Percentiles rank a stretch among this genome's conserved stretches.
Conservation (phyloP, 148 eudicot genomes). For the Selenicereus undatus region DNA sequence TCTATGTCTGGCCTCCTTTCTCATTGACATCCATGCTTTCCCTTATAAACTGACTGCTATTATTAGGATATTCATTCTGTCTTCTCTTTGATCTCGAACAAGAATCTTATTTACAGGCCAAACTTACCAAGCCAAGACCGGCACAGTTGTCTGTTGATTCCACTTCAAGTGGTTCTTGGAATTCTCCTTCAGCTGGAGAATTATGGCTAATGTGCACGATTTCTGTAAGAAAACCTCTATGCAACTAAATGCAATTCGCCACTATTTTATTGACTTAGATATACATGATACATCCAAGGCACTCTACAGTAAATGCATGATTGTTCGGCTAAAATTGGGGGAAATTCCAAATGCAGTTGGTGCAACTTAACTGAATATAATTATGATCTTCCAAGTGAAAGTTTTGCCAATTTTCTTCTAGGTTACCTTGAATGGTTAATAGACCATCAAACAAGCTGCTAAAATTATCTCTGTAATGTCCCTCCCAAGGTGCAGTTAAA, state of each 20-base stretch:
- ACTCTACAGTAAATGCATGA: neutral
- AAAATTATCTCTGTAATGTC: no score
- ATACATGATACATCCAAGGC: neutral
- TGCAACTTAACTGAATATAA: neutral
- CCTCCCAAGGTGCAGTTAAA: neutral
- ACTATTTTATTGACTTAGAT: neutral
- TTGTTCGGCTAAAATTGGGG: neutral
- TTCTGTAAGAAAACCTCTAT: neutral
- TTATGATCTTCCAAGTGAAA: neutral
- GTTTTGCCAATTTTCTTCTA: neutral
- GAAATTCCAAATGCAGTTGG: neutral
- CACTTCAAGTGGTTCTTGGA: neutral
- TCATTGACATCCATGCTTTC: neutral
- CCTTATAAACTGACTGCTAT: neutral
- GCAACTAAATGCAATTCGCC: neutral
- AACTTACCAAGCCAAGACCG: neutral
- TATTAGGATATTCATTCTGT: neutral
- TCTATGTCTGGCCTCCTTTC: neutral
- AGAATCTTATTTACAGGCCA: neutral
- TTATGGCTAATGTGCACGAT: neutral
- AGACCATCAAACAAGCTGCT: neutral
- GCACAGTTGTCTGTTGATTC: neutral
- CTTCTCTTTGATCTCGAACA: neutral
- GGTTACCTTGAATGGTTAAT: neutral
- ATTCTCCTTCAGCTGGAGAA: neutral